Evolutionary conservation across 768 basidiomycete genomes (phyloP), one percentile per base, ranked within the genome.

Genomic region (Tulasnella sp.): DNA sequence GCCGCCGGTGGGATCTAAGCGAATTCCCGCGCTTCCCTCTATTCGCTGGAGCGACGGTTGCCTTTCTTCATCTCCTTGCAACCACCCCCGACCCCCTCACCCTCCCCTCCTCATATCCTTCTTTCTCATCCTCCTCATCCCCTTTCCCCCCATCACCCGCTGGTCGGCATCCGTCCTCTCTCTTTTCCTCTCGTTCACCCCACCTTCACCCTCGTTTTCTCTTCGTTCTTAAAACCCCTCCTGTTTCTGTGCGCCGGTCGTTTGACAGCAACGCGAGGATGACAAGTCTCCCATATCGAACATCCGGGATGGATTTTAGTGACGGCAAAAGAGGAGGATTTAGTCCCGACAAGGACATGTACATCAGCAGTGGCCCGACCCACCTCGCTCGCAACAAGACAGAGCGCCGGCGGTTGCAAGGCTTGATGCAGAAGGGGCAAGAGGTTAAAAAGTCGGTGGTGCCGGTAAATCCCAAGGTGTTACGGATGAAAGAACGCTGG

Each of bases 371-470:
- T 9, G 75, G 26, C 16, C 46, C 29, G 26, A 40, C 51, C 0
- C 51, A 51, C 51, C 32, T 97, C 29, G 90, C 91, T 83, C 89
- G 95, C 81, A 97, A 97, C 85, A 94, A 91, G 86, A 89, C 92
- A 0, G 96, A 98, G 86, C 89, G 93, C 80, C 85, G 86, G 80
- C 87, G 96, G 73, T 85, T 97, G 26, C 96, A 98, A 83, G 93
- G 94, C 4, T 88, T 98, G 61, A 93, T 96, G 84, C 35, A 67
- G 18, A 67, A 67, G 61, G 61, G 61, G 13, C 29, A 67, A 67
- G 61, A 67, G 32, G 61, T 67, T 35, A 67, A 35, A 26, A 67
- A 35, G 4, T 3, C 74, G 23, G 55, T 69, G 15, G 40, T 23
- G 16, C 78, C 61, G 3, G 3, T 23, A 18, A 73, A 79, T 46